These are phyloP conservation scores for Dendrobium huoshanense DNA, from an alignment of 106 monocot genomes.

Conservation along the genomic window DNA sequence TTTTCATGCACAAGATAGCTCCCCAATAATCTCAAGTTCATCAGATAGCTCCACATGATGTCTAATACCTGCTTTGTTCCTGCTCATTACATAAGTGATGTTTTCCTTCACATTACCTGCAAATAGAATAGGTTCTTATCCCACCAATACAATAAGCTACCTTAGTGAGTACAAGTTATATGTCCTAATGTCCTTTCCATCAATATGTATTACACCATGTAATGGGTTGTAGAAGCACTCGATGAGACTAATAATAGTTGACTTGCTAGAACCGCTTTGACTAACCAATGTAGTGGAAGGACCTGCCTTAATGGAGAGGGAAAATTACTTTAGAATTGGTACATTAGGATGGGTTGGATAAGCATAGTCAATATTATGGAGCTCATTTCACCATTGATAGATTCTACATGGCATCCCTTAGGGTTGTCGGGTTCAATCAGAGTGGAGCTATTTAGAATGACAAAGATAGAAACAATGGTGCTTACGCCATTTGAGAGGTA, in stretches of 20 bases:
- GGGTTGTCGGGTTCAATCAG: background rate
- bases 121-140: background rate
- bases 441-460: background rate
- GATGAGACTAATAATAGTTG: background rate
- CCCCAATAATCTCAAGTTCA: no score
- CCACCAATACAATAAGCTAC: background rate
- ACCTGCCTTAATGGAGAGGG: background rate
- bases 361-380: background rate
- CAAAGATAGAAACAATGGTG: constrained; percentile 4
- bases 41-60: background rate
- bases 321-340: background rate
- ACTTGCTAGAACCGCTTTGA: background rate
- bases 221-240: constrained; percentile 4
- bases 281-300: background rate
- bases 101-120: background rate
- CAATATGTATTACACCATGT: background rate
- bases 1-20: no score
- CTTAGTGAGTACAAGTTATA: background rate
- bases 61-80: background rate
- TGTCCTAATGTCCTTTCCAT: background rate
- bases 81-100: background rate
- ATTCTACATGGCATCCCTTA: constrained; percentile 2
- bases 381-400: background rate
- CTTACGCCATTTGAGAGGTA: constrained; percentile 2
- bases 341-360: background rate